phyloP scores from a whole-genome alignment of 306 rosid species.

The Vachellia collinsii region DNA sequence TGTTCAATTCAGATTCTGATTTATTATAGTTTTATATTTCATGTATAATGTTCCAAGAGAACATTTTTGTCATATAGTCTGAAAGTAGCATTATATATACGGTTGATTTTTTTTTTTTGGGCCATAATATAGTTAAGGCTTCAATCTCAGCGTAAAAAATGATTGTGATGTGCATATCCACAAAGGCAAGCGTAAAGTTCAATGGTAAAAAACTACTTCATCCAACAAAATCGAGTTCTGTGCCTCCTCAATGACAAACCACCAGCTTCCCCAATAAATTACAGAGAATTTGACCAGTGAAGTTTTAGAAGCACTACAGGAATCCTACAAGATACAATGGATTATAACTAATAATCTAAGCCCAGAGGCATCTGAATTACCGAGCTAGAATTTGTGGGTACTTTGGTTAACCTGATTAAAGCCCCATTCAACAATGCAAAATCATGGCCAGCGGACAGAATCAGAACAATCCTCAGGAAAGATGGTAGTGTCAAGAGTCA shows the following conservation, averaged over 20 bases:
- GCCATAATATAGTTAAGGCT: not conserved
- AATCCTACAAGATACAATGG: conserved; percentile 31
- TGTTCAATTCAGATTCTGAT: not conserved
- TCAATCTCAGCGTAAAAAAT: conserved; percentile 4
- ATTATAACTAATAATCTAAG: conserved; percentile 18
- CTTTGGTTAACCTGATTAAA: conserved; percentile 32
- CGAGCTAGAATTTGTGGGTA: conserved; percentile 7
- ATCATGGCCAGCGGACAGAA: not conserved
- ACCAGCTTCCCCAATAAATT: conserved; percentile 30
- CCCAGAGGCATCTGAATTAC: conserved; percentile 32
- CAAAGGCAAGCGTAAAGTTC: conserved; percentile 9
- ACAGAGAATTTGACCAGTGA: conserved; percentile 33
- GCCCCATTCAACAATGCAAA: conserved; percentile 27
- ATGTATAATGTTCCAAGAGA: not conserved
- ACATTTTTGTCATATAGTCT: not conserved
- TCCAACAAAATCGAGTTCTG: conserved; percentile 22
- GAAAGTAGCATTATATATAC: not conserved
- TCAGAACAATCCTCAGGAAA: conserved; percentile 32
- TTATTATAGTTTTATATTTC: not conserved
- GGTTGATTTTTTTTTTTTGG: not conserved
- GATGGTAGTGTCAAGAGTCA: conserved; percentile 4
- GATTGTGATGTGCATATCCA: conserved; percentile 21
- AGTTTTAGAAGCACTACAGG: not conserved
- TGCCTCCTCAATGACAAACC: conserved; percentile 19
- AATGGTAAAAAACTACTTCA: conserved; percentile 25